These are phyloP conservation scores for Fusarium pseudograminearum DNA, from an alignment of 2,329 filamentous ascomycete species.

Conservation along the genomic window DNA sequence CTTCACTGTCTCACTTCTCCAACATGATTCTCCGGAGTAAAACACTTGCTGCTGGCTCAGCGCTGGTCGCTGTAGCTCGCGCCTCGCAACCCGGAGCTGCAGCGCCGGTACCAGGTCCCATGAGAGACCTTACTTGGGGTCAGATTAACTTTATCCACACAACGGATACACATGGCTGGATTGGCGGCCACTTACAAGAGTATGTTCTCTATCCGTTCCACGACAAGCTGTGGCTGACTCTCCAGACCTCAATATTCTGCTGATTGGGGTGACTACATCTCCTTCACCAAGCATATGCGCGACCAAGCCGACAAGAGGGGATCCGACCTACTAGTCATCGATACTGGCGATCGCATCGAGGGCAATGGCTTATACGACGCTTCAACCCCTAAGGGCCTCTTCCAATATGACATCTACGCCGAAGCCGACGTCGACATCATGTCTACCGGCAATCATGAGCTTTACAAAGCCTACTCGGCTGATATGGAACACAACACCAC, in stretches of 20 bases:
- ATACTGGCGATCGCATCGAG: slow-evolving; percentile 93
- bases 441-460: slow-evolving; percentile 92
- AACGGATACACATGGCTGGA: slow-evolving; percentile 96
- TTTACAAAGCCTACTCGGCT: slow-evolving; percentile 85
- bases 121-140: slow-evolving; percentile 90
- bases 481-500: slow-evolving; percentile 82
- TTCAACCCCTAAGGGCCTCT: slow-evolving; percentile 87
- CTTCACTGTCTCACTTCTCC: background rate
- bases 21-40: slow-evolving; percentile 47
- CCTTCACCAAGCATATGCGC: slow-evolving; percentile 86
- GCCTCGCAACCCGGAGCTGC: slow-evolving; percentile 82
- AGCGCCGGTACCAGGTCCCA: slow-evolving; percentile 80
- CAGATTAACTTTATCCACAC: slow-evolving; percentile 98
- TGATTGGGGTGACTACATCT: slow-evolving; percentile 98
- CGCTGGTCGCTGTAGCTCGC: slow-evolving; percentile 54
- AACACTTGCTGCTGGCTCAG: slow-evolving; percentile 43
- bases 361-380: slow-evolving; percentile 95
- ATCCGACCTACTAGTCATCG: slow-evolving; percentile 89
- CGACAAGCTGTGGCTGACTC: slow-evolving; percentile 9
- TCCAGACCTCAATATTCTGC: slow-evolving; percentile 86
- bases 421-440: slow-evolving; percentile 87
- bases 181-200: slow-evolving; percentile 93
- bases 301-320: slow-evolving; percentile 81
- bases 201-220: slow-evolving; percentile 53
- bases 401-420: slow-evolving; percentile 87